Base-by-base conservation (phyloP, 2,329 filamentous ascomycete species). In the Ophiocordyceps camponoti-rufipedis region DNA sequence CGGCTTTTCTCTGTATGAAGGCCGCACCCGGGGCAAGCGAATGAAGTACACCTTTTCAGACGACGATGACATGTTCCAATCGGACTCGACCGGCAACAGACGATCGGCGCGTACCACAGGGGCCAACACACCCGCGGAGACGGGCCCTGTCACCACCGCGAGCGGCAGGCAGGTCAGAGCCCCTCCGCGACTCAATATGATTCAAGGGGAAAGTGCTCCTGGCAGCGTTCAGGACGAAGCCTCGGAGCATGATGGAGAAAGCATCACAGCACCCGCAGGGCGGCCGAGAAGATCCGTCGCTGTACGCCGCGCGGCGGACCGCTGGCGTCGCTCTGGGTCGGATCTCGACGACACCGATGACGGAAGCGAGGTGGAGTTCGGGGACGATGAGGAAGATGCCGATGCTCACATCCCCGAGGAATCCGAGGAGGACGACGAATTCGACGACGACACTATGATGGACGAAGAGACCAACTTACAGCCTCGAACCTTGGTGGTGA, bases 21-120 rank as follows among this genome's bases (percentile, higher is more conserved):
- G 91, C 44, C 85, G 91, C 45, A 98, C 93, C 5, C 79, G 91
- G 48, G 91, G 91, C 47, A 96, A 98, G 69, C 83, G 89, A 49
- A 83, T 94, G 65, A 93, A 88, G 62, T 98, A 98, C 58, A 98
- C 86, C 0, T 98, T 85, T 58, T 93, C 87, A 0, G 88, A 95
- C 45, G 85, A 93, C 23, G 85, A 93, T 52, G 81, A 81, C 33
- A 77, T 80, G 14, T 76, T 78, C 44, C 74, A 70, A 46, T 75
- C 75, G n/a, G 75, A 80, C 56, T 80, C 79, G 33, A 72, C 74
- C 10, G 48, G 47, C 6, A 62, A 65, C 60, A 59, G 88, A 68
- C 75, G 80, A 7, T 85, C 85, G 12, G 73, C 78, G 16, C 78
- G 89, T 28, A 83, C 86, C 51, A 86, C 83, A 2, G 75, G 80